phyloP scores from a whole-genome alignment of 768 basidiomycete species.

The Lentinula guzmanii region DNA sequence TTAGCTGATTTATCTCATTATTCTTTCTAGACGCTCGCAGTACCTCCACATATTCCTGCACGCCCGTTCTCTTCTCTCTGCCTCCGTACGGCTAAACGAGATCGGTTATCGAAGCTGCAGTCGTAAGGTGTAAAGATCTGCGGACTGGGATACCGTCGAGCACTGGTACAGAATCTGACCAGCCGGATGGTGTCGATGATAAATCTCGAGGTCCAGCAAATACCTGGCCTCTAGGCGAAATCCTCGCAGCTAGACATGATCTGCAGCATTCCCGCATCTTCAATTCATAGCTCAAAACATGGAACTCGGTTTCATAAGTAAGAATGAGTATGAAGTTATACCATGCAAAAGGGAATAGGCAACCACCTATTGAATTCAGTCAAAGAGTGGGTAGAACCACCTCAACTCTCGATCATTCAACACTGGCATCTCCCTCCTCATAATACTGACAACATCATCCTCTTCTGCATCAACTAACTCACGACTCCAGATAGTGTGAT shows the following conservation, averaged over 20 bases:
- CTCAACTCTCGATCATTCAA: too few relatives aligned
- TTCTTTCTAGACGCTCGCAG: constrained; percentile 58
- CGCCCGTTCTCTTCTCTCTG: constrained; percentile 83
- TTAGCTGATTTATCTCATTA: constrained; percentile 6
- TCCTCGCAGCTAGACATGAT: constrained; percentile 37
- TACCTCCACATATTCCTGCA: constrained; percentile 93
- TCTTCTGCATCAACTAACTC: too few relatives aligned
- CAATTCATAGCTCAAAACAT: too few relatives aligned
- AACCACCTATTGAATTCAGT: too few relatives aligned
- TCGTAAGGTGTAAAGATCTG: constrained; percentile 36
- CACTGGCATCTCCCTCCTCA: too few relatives aligned
- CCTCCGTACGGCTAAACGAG: constrained; percentile 85
- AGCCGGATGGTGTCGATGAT: constrained; percentile 29
- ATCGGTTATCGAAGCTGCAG: constrained; percentile 57
- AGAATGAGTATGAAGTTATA: too few relatives aligned
- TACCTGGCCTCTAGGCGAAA: constrained; percentile 97
- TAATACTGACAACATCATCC: too few relatives aligned
- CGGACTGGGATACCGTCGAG: constrained; percentile 37
- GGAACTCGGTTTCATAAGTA: too few relatives aligned
- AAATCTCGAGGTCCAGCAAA: constrained; percentile 62
- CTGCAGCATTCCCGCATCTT: too few relatives aligned
- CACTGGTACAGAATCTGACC: background rate
- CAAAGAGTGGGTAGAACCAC: too few relatives aligned
- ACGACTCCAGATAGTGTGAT: too few relatives aligned
- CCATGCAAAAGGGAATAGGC: too few relatives aligned